Evolutionary conservation across 2,329 filamentous ascomycete genomes (phyloP), one percentile per base, ranked within the genome.

Genomic region (Colletotrichum liaoningense): DNA sequence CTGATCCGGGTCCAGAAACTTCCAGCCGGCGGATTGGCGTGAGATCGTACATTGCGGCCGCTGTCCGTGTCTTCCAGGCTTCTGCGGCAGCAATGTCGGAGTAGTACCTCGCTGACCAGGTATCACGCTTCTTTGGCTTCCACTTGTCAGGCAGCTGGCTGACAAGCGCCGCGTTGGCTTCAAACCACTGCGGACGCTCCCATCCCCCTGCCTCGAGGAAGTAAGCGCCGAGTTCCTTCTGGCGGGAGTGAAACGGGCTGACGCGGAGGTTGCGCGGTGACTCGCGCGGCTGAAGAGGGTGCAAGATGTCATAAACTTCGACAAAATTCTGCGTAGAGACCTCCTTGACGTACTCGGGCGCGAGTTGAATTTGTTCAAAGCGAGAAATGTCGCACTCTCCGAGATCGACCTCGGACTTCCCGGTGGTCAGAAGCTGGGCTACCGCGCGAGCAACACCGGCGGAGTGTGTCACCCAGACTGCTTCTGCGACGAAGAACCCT

Each of bases 401-500:
- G 4, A 92, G 81, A 64, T 92, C 90, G 42, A 91, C 84, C 5
- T 84, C 79, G 0, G 90, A 90, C 28, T 83, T 83, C 3, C 90
- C 90, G 1, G 83, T 84, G 0, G 90, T 92, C 30, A 92, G 81
- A 0, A 90, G 77, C 77, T 92, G 86, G 0, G 90, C 90, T 1
- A 92, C 78, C 0, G 90, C 89, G 30, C 89, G 86, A 9, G 90
- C 90, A 1, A 92, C 88, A 28, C 90, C 90, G 0, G 89, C 90
- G 0, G 90, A 92, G 75, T 92, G 90, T 22, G 90, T 92, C 1
- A 92, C 90, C 90, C 90, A 92, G 0, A 92, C 89, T 5, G 90
- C 90, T 76, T 92, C 90, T 0, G 90, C 90, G 1, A 92, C 89
- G 75, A 86, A 92, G 80, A 92, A 92, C 14, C 89, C 89, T 58